These are phyloP conservation scores for Boletales sp. DNA, from an alignment of 768 basidiomycete species.

Conservation along the genomic window DNA sequence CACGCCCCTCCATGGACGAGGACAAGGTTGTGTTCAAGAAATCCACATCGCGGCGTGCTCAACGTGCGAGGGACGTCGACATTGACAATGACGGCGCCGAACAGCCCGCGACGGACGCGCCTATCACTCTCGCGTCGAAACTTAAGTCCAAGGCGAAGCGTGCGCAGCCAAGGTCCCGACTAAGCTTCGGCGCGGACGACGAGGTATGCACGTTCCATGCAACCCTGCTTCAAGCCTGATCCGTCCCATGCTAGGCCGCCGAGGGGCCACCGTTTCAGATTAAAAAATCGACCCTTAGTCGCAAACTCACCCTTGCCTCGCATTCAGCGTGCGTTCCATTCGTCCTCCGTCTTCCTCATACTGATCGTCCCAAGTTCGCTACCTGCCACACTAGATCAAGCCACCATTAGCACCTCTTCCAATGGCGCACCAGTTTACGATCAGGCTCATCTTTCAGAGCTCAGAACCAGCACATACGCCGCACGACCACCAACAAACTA, in stretches of 20 bases:
- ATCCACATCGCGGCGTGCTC: slow-evolving; percentile 37
- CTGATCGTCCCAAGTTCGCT: slow-evolving; percentile 31
- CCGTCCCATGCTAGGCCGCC: slow-evolving; percentile 44
- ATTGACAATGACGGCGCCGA: slow-evolving; percentile 26
- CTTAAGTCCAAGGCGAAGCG: slow-evolving; percentile 71
- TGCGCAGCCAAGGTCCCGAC: slow-evolving; percentile 57
- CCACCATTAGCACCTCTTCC: slow-evolving; percentile 43
- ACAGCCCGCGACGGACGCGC: slow-evolving; percentile 35
- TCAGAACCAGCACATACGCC: slow-evolving; percentile 73
- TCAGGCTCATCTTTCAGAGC: slow-evolving; percentile 66
- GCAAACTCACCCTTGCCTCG: slow-evolving; percentile 55
- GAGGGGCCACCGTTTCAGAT: slow-evolving; percentile 69
- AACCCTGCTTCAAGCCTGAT: slow-evolving; percentile 11
- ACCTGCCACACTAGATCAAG: slow-evolving; percentile 51
- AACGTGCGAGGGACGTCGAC: slow-evolving; percentile 38
- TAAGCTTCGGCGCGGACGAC: slow-evolving; percentile 75
- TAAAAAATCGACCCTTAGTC: slow-evolving; percentile 77
- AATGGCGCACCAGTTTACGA: slow-evolving; percentile 64
- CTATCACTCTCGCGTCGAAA: slow-evolving; percentile 59
- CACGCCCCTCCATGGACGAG: slow-evolving; percentile 5
- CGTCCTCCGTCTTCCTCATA: background rate
- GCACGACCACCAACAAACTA: slow-evolving; percentile 42
- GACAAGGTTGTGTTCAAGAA: slow-evolving; percentile 41
- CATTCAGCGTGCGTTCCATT: slow-evolving; percentile 44
- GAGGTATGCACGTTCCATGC: slow-evolving; percentile 46